phyloP scores from a whole-genome alignment of 176 grass and related monocot genomes.

The Phragmites australis region DNA sequence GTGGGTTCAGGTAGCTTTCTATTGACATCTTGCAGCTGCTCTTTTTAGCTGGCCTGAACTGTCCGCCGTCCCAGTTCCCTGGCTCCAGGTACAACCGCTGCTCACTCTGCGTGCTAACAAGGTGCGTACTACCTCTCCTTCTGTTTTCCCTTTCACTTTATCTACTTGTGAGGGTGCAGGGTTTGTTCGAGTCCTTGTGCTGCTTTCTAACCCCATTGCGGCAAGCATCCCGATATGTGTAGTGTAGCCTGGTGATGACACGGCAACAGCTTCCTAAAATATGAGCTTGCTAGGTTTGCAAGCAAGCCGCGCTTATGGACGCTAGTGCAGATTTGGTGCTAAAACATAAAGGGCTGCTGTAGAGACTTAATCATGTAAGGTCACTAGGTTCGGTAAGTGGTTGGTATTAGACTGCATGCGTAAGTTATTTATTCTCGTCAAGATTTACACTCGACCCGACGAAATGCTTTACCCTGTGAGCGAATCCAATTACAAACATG shows the following conservation, averaged over 20 bases:
- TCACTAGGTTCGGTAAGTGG: slow-evolving; percentile 31
- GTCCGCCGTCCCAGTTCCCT: slow-evolving; percentile 10
- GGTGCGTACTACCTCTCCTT: slow-evolving; percentile 14
- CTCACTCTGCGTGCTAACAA: not conserved
- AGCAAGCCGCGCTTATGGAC: slow-evolving; percentile 30
- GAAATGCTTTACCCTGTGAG: not conserved
- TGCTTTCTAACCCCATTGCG: not conserved
- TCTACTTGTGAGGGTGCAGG: slow-evolving; percentile 5
- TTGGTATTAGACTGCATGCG: not conserved
- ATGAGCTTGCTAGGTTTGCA: slow-evolving; percentile 43
- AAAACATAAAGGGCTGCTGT: slow-evolving; percentile 5
- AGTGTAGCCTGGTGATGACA: slow-evolving; percentile 36
- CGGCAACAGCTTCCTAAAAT: slow-evolving; percentile 29
- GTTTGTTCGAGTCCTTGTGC: not conserved
- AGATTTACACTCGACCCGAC: not conserved
- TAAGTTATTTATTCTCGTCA: not conserved
- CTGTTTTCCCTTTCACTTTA: slow-evolving; percentile 29
- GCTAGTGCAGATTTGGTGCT: slow-evolving; percentile 33
- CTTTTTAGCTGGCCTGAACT: slow-evolving; percentile 50
- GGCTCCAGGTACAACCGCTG: slow-evolving; percentile 22
- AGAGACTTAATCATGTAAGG: slow-evolving; percentile 36
- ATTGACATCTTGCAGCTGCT: slow-evolving; percentile 32
- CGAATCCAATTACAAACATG: not conserved
- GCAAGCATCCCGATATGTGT: not conserved
- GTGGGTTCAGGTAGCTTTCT: slow-evolving; percentile 35